A percentile compares a stretch with the other conserved stretches of the same genome.
phyloP scores from a whole-genome alignment of 1,284 basidiomycete genomes.

The Pholiota adiposa region DNA sequence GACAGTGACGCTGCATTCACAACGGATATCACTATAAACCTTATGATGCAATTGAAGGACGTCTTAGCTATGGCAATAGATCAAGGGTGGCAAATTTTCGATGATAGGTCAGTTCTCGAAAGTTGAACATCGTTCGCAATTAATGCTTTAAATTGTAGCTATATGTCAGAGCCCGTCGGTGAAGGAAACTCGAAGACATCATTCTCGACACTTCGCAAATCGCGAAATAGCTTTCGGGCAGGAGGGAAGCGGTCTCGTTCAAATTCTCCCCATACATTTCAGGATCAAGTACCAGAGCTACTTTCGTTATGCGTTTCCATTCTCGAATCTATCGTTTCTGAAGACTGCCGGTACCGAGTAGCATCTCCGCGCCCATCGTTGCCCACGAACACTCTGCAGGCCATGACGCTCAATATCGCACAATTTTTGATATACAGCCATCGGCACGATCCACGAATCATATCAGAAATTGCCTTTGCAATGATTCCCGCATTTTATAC shows the following conservation, averaged over 20 bases:
- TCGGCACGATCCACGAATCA: constrained; percentile 51
- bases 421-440: constrained; percentile 61
- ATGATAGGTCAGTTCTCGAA: constrained; percentile 41
- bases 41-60: constrained; percentile 65
- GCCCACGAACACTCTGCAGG: constrained; percentile 70
- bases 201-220: constrained; percentile 50
- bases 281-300: constrained; percentile 49
- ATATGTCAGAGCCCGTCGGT: not conserved
- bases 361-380: constrained; percentile 56
- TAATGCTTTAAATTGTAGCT: not conserved
- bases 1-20: constrained; percentile 50
- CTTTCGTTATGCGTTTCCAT: constrained; percentile 63
- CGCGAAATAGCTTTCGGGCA: constrained; percentile 43
- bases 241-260: constrained; percentile 51
- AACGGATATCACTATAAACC: constrained; percentile 63
- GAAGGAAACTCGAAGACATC: constrained; percentile 29
- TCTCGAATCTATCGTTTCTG: constrained; percentile 62
- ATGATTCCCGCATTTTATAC: constrained; percentile 71
- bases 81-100: constrained; percentile 62
- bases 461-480: constrained; percentile 63
- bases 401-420: constrained; percentile 63
- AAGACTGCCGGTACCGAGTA: constrained; percentile 71
- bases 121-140: not conserved
- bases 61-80: constrained; percentile 57
- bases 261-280: constrained; percentile 42